phyloP scores from a whole-genome alignment of 139 green algal genomes.

The Picochlorum sp. region DNA sequence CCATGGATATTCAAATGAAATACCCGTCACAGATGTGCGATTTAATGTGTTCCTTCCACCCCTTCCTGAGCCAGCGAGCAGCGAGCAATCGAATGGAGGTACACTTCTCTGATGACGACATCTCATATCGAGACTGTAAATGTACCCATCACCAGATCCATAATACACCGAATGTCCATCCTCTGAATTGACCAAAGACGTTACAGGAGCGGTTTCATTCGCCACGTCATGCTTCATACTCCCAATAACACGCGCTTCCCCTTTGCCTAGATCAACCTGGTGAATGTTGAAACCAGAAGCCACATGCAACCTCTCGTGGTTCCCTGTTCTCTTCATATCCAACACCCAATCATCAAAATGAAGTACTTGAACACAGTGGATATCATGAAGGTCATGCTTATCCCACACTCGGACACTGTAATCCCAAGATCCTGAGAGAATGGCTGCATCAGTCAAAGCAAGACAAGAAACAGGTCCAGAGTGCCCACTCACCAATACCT shows the following conservation, averaged over 20 bases:
- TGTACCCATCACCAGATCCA: conserved; percentile 32
- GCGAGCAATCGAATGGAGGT: too few relatives aligned
- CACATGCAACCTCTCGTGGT: conserved; percentile 9
- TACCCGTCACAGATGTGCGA: conserved; percentile 13
- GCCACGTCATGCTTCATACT: neutral
- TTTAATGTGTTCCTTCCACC: conserved; percentile 12
- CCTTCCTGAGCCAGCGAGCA: too few relatives aligned
- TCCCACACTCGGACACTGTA: conserved; percentile 47
- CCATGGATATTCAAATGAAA: conserved; percentile 60
- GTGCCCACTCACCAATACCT: conserved; percentile 38
- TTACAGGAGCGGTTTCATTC: conserved; percentile 10
- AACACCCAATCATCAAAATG: conserved; percentile 58
- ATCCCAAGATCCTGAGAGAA: conserved; percentile 43
- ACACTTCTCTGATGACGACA: too few relatives aligned
- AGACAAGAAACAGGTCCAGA: conserved; percentile 50
- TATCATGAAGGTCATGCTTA: neutral
- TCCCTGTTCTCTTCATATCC: conserved; percentile 14
- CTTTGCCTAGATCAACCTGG: conserved; percentile 5
- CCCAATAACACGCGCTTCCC: neutral
- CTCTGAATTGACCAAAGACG: conserved; percentile 39
- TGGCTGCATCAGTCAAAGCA: conserved; percentile 19
- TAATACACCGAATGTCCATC: conserved; percentile 46
- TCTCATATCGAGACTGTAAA: conserved; percentile 12
- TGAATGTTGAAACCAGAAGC: neutral
- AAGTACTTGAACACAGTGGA: conserved; percentile 29